Percentiles rank a stretch among this genome's conserved stretches.
These are phyloP conservation scores for Allium fistulosum DNA, from an alignment of 106 monocot species.

Conservation along the genomic window DNA sequence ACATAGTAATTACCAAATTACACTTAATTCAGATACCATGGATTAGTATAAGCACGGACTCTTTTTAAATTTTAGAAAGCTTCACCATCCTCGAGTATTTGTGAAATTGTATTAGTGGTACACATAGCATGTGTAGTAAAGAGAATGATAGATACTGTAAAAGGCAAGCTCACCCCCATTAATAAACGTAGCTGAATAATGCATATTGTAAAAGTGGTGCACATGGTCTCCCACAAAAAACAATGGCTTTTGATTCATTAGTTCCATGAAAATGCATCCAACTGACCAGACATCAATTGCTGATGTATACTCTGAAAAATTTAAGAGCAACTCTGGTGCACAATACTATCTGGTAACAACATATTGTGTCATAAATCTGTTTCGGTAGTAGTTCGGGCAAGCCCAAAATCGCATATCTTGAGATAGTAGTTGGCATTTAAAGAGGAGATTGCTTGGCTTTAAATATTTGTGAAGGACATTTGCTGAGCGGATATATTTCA, in stretches of 20 bases:
- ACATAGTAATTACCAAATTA: no score
- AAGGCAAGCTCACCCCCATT: slow-evolving; percentile 57
- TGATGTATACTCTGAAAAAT: slow-evolving; percentile 90
- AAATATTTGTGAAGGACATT: slow-evolving; percentile 97
- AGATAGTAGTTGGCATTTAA: slow-evolving; percentile 97
- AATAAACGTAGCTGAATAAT: slow-evolving; percentile 58
- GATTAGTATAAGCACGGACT: no score
- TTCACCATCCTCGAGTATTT: no score
- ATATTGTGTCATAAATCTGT: slow-evolving; percentile 98
- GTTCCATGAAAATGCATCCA: slow-evolving; percentile 98
- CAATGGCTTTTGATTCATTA: slow-evolving; percentile 86
- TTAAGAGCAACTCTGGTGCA: slow-evolving; percentile 84
- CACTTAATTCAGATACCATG: no score
- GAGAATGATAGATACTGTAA: not conserved
- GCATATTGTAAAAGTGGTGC: slow-evolving; percentile 11
- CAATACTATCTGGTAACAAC: slow-evolving; percentile 98
- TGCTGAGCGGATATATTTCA: slow-evolving; percentile 98
- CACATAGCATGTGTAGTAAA: no score
- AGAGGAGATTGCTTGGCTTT: slow-evolving; percentile 93
- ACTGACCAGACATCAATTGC: slow-evolving; percentile 99
- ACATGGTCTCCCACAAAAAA: slow-evolving; percentile 97
- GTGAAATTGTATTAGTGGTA: no score
- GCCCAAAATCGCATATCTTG: slow-evolving; percentile 96
- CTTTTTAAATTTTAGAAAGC: no score
- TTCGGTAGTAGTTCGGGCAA: slow-evolving; percentile 90